These are phyloP conservation scores for Rhynchospora pubera DNA, from an alignment of 176 grass and related monocot species.

Conservation along the genomic window DNA sequence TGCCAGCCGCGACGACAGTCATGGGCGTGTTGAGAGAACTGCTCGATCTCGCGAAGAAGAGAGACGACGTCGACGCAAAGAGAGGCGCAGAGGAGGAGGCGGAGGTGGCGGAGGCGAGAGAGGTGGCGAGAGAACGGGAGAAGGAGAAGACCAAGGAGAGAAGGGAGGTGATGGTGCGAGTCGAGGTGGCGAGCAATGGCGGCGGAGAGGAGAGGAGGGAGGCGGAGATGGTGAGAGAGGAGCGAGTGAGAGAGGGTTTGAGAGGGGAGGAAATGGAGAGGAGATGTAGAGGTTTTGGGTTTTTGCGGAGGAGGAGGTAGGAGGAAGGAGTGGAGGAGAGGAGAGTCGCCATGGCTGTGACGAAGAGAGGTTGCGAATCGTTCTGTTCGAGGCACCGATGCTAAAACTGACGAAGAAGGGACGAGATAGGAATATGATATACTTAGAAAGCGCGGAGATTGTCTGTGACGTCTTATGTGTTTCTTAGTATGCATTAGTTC, in stretches of 20 bases:
- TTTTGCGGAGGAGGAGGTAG: background rate
- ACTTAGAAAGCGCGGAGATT: too few species aligned
- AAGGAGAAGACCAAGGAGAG: background rate
- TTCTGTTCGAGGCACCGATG: too few species aligned
- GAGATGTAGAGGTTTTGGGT: background rate
- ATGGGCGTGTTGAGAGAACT: background rate
- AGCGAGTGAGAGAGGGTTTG: background rate
- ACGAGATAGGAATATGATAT: too few species aligned
- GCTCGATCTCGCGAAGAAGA: slow-evolving; percentile 1
- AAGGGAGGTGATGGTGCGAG: background rate
- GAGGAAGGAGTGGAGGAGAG: slow-evolving; percentile 10
- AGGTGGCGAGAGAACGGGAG: background rate
- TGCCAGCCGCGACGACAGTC: background rate
- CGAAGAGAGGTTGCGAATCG: too few species aligned
- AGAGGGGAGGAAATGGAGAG: background rate
- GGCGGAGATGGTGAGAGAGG: background rate
- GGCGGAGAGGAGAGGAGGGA: background rate
- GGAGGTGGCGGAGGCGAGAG: too few species aligned
- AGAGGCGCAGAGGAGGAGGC: background rate
- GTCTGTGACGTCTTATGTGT: too few species aligned
- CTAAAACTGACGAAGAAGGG: too few species aligned
- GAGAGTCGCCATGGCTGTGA: slow-evolving; percentile 3
- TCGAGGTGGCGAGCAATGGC: background rate
- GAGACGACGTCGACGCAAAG: background rate
- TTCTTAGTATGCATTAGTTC: too few species aligned